Percentiles rank a stretch among this genome's conserved stretches.
Evolutionary conservation across 495 filamentous ascomycete genomes (phyloP).

Genomic region (Xylaria castorea): DNA sequence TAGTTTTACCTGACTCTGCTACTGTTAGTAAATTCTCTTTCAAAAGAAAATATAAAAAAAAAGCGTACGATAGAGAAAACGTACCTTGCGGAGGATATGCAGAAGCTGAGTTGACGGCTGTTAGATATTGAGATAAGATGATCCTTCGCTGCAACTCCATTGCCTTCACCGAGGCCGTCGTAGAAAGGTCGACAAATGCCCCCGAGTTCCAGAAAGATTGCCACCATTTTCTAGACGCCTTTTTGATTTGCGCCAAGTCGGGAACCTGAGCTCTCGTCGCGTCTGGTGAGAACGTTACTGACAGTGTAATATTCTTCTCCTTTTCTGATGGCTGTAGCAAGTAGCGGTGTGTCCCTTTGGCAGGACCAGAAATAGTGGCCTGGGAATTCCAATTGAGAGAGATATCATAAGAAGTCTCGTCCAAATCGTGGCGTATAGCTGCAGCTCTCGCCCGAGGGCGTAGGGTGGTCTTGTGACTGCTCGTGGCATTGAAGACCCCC

Average conservation of each 20-base stretch:
- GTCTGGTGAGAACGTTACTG: constrained; percentile 43
- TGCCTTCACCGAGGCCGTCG: constrained; percentile 45
- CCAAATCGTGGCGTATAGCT: constrained; percentile 53
- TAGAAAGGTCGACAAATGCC: constrained; percentile 56
- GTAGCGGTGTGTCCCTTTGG: constrained; percentile 52
- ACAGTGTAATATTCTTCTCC: constrained; percentile 37
- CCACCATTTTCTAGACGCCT: constrained; percentile 45
- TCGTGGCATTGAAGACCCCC: constrained; percentile 53
- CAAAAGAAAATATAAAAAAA: no score
- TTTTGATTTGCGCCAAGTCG: constrained; percentile 21
- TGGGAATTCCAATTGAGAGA: constrained; percentile 46
- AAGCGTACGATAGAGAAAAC: background rate
- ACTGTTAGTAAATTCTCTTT: constrained; percentile 21
- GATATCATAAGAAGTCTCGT: constrained; percentile 52
- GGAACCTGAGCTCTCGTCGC: constrained; percentile 5
- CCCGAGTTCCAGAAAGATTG: constrained; percentile 53
- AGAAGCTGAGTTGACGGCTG: constrained; percentile 55
- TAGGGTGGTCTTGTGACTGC: constrained; percentile 51
- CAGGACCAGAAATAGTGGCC: constrained; percentile 45
- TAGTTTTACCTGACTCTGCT: constrained; percentile 39
- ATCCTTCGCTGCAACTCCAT: constrained; percentile 59
- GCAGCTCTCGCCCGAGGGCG: constrained; percentile 38
- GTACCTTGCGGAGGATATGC: constrained; percentile 43
- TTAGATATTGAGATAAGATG: constrained; percentile 59
- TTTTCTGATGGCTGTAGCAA: constrained; percentile 40